A percentile compares a stretch with the other conserved stretches of the same genome.
These are phyloP conservation scores for Stramenopiles sp. DNA, from an alignment of 352 stramenopile genomes.

Conservation along the genomic window DNA sequence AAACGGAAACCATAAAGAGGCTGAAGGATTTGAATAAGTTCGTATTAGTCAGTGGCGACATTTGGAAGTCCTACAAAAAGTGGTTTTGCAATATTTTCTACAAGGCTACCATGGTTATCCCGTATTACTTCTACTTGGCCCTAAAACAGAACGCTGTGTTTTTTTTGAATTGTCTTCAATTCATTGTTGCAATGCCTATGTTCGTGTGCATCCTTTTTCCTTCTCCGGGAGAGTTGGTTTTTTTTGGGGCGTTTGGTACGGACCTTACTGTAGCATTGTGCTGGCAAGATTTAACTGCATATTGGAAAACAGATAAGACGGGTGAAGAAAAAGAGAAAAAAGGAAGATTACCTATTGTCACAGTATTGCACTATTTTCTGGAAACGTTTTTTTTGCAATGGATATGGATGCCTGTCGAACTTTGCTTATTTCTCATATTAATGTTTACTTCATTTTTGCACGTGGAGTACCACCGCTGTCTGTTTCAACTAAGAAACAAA, in stretches of 20 bases:
- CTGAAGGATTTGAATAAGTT: too few species aligned
- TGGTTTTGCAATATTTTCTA: too few species aligned
- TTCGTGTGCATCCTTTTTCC: not conserved
- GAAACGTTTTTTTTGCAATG: constrained; percentile 5
- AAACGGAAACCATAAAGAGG: too few species aligned
- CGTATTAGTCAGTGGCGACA: too few species aligned
- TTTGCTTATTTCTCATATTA: not conserved
- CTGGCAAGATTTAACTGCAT: not conserved
- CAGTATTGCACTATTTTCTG: not conserved
- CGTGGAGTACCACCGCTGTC: not conserved
- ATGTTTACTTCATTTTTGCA: not conserved
- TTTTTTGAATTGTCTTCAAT: too few species aligned
- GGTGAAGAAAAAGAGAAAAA: not conserved
- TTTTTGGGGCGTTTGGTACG: not conserved
- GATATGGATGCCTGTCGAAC: not conserved
- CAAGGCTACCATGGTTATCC: too few species aligned
- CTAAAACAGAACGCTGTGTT: too few species aligned
- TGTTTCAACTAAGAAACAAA: not conserved
- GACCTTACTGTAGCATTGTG: not conserved
- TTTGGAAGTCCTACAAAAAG: too few species aligned
- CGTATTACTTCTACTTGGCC: too few species aligned
- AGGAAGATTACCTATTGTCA: not conserved
- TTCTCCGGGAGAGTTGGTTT: not conserved
- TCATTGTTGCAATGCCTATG: too few species aligned
- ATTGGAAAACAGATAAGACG: too few species aligned